Conservation (phyloP, 257 asterid species). For the Ophiorrhiza pumila region DNA sequence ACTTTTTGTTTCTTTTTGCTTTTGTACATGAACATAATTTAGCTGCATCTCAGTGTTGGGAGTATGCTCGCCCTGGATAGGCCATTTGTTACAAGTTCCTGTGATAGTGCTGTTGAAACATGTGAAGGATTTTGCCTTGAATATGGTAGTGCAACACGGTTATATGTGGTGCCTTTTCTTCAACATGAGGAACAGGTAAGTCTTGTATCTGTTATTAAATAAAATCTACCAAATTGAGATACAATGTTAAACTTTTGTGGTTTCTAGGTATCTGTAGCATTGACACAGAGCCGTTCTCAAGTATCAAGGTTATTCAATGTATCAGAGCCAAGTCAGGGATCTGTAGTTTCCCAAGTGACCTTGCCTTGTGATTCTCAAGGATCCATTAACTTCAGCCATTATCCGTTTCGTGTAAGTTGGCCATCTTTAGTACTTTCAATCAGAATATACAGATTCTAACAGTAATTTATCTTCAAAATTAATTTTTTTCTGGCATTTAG, state of each 20-base stretch:
- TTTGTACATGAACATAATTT: slow-evolving; percentile 19
- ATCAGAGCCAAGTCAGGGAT: slow-evolving; percentile 59
- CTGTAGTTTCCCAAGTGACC: slow-evolving; percentile 72
- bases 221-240: slow-evolving; percentile 6
- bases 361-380: slow-evolving; percentile 93
- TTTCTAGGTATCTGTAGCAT: slow-evolving; percentile 63
- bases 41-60: slow-evolving; percentile 60
- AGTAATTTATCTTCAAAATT: not conserved
- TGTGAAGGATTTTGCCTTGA: slow-evolving; percentile 60
- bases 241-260: slow-evolving; percentile 14
- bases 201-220: slow-evolving; percentile 12
- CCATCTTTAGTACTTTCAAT: slow-evolving; percentile 6
- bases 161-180: slow-evolving; percentile 71
- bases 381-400: slow-evolving; percentile 75
- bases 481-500: not conserved
- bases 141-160: slow-evolving; percentile 83
- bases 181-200: slow-evolving; percentile 76
- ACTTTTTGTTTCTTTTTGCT: slow-evolving; percentile 9
- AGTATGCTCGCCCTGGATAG: slow-evolving; percentile 89
- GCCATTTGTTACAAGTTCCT: slow-evolving; percentile 63
- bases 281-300: slow-evolving; percentile 70
- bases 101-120: slow-evolving; percentile 44
- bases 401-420: slow-evolving; percentile 79
- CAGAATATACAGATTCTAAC: not conserved
- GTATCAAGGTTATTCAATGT: slow-evolving; percentile 51